These are phyloP conservation scores for Lotus japonicus DNA, from an alignment of 306 rosid genomes.

Conservation along the genomic window DNA sequence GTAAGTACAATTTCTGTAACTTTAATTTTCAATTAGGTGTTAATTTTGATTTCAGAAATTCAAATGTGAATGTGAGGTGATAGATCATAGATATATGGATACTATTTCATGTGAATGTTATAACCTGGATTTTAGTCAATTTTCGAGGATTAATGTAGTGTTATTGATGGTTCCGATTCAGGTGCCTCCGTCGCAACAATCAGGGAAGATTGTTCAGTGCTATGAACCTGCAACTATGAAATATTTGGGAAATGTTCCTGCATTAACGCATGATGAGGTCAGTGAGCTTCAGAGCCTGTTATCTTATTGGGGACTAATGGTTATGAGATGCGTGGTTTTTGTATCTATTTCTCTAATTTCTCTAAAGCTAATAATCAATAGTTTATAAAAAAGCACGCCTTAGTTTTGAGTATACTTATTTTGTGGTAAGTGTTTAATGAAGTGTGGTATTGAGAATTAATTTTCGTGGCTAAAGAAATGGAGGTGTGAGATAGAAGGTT, in stretches of 20 bases:
- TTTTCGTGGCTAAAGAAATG: too few relatives aligned
- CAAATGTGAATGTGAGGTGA: neutral
- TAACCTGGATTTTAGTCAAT: neutral
- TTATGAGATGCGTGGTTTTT: neutral
- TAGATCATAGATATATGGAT: neutral
- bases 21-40: neutral
- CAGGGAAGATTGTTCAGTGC: conserved; percentile 65
- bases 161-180: conserved; percentile 24
- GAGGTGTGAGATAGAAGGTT: neutral
- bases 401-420: neutral
- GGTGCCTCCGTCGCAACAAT: conserved; percentile 78
- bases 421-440: neutral
- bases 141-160: neutral
- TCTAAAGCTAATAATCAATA: neutral
- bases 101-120: neutral
- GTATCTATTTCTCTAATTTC: neutral
- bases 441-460: neutral
- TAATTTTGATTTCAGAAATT: neutral
- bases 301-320: neutral
- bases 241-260: conserved; percentile 68
- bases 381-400: neutral
- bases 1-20: conserved; percentile 37
- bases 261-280: conserved; percentile 69
- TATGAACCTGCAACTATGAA: conserved; percentile 95
- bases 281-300: conserved; percentile 21